Evolutionary conservation across 805 yeast species (phyloP).

Genomic region (Suhomyces tanzawaensis): DNA sequence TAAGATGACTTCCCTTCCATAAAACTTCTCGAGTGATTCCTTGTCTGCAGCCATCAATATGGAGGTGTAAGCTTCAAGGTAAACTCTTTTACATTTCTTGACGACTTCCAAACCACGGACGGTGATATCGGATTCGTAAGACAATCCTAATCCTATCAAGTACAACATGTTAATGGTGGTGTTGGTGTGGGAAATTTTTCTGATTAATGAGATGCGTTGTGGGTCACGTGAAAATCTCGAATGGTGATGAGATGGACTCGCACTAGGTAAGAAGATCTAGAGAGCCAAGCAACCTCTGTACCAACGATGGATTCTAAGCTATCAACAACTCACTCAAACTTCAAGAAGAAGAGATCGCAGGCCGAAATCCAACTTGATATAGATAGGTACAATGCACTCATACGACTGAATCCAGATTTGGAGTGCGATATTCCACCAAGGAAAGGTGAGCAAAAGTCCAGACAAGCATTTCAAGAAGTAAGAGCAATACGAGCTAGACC

Average conservation of each 20-base stretch:
- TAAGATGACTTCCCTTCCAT: slow-evolving; percentile 78
- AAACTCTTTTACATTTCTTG: slow-evolving; percentile 81
- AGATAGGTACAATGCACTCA: slow-evolving; percentile 17
- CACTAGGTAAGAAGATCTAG: too few species aligned
- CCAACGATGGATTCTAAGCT: too few species aligned
- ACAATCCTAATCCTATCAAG: slow-evolving; percentile 86
- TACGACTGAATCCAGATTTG: slow-evolving; percentile 14
- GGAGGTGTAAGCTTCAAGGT: slow-evolving; percentile 92
- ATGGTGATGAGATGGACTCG: neutral
- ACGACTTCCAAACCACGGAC: slow-evolving; percentile 90
- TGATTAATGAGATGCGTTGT: slow-evolving; percentile 1
- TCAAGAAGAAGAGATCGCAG: slow-evolving; percentile 2
- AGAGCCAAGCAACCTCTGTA: too few species aligned
- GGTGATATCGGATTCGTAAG: slow-evolving; percentile 86
- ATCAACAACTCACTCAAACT: too few species aligned
- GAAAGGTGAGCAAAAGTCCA: slow-evolving; percentile 5
- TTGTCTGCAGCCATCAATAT: slow-evolving; percentile 90
- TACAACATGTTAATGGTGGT: slow-evolving; percentile 60
- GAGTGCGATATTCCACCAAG: slow-evolving; percentile 29
- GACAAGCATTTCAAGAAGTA: neutral
- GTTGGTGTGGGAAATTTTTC: slow-evolving; percentile 1
- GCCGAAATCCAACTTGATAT: slow-evolving; percentile 19
- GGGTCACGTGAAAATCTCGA: slow-evolving; percentile 10
- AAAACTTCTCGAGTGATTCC: slow-evolving; percentile 71
- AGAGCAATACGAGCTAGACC: too few species aligned